Base-by-base conservation (phyloP, 2,329 filamentous ascomycete genomes). In the Teratosphaeria destructans region DNA sequence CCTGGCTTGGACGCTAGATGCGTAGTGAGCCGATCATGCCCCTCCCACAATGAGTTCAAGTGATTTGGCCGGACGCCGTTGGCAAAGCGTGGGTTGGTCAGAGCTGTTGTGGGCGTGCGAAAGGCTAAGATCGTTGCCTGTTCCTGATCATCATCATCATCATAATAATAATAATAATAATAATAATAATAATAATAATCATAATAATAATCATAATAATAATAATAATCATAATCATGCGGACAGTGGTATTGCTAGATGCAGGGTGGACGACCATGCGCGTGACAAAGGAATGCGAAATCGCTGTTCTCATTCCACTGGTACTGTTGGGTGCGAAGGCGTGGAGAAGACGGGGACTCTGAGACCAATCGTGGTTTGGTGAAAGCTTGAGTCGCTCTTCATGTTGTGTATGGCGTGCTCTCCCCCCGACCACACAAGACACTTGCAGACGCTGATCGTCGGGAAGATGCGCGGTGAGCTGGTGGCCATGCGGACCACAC, bases 341-440 rank as follows among this genome's bases (percentile, higher is more conserved):
- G 43, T 49, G 43, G 43, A 49, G 43, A n/a, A 49, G 1, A 19
- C 19, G 19, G 43, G 43, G 19, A 19, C 7, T 10, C n/a, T 19
- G 5, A 49, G 26, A 49, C 43, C 43, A 49, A 49, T 49, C 14
- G 14, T 14, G 55, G 55, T 23, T 26, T 39, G 56, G 27, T 26
- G 43, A 47, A 23, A 37, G 55, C n/a, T 43, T 43, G 16, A 14
- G 14, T 23, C 39, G 26, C 16, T 57, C 35, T 57, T 52, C 39
- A 57, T 57, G 19, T 47, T 52, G 56, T 32, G 19, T 14, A 58
- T 58, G 29, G 56, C 47, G 56, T 54, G 43, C 56, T 58, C 32
- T 54, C 12, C 52, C 26, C 52, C 23, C 23, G 27, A 32, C 52
- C 29, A 12, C 52, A 23, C 23, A 23, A 23, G 23, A 23, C 23